phyloP scores from a whole-genome alignment of 2,329 filamentous ascomycete species.

The Fusarium secorum region DNA sequence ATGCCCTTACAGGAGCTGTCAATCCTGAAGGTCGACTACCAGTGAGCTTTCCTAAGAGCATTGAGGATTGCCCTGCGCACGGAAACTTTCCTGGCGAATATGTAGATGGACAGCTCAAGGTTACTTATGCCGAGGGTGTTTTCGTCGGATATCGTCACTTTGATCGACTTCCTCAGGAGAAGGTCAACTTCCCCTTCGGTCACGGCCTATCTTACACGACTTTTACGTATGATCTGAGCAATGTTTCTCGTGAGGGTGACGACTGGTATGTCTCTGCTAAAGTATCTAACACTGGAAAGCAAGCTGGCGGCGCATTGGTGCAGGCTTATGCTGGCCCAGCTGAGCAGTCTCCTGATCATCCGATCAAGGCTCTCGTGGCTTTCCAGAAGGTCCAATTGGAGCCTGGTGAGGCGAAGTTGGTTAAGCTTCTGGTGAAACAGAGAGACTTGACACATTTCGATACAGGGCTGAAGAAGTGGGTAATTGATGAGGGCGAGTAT shows the following conservation, averaged over 20 bases:
- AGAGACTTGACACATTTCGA: conserved; percentile 45
- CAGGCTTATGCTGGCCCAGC: conserved; percentile 57
- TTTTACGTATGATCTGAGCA: conserved; percentile 62
- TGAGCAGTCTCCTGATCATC: conserved; percentile 27
- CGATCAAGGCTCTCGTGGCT: conserved; percentile 43
- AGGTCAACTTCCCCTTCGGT: conserved; percentile 70
- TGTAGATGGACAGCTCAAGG: conserved; percentile 41
- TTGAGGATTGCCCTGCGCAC: conserved; percentile 70
- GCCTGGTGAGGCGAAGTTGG: conserved; percentile 26
- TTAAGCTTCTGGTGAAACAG: conserved; percentile 19
- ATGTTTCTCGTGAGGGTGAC: conserved; percentile 45
- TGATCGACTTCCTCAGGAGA: conserved; percentile 61
- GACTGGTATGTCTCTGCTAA: conserved; percentile 58
- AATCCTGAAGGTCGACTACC: conserved; percentile 71
- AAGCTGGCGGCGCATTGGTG: conserved; percentile 58
- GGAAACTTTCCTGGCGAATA: conserved; percentile 64
- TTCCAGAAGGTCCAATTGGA: conserved; percentile 43
- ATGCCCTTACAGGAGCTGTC: conserved; percentile 68
- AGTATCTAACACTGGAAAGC: conserved; percentile 64
- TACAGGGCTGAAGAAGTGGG: conserved; percentile 37
- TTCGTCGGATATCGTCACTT: conserved; percentile 74
- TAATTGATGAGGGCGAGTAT: conserved; percentile 41
- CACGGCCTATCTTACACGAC: conserved; percentile 72
- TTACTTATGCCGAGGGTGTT: conserved; percentile 71
- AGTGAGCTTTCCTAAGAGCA: conserved; percentile 64